These are phyloP conservation scores for Cyphellophora attinorum DNA, from an alignment of 2,329 filamentous ascomycete species.

Conservation along the genomic window DNA sequence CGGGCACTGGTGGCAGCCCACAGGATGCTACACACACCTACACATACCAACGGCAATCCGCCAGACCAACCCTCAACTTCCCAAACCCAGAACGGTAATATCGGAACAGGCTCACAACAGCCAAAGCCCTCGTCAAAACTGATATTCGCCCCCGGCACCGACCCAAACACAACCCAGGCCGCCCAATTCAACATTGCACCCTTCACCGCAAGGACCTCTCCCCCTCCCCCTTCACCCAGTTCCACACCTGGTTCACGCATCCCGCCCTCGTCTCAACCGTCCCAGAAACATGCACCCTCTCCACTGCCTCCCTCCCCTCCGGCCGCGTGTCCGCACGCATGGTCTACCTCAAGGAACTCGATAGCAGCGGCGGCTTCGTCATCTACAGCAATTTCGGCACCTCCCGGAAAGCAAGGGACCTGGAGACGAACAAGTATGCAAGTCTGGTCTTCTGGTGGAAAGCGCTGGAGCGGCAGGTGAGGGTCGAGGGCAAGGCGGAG, in stretches of 20 bases:
- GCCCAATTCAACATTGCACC: conserved; percentile 62
- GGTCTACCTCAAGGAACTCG: conserved; percentile 94
- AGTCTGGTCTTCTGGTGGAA: conserved; percentile 88
- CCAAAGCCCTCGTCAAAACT: conserved; percentile 1
- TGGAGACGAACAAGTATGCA: conserved; percentile 65
- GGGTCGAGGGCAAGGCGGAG: conserved; percentile 71
- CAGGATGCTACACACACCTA: no score
- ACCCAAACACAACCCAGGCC: conserved; percentile 54
- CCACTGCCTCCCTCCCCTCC: conserved; percentile 72
- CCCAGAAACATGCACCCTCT: conserved; percentile 80
- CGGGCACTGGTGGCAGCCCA: no score
- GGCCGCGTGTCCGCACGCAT: conserved; percentile 76
- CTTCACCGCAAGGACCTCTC: conserved; percentile 54
- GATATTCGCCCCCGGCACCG: conserved; percentile 18
- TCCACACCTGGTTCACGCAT: conserved; percentile 78
- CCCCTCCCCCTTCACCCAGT: conserved; percentile 65
- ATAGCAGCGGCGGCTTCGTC: conserved; percentile 71
- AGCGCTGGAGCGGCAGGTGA: conserved; percentile 74
- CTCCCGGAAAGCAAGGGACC: conserved; percentile 56
- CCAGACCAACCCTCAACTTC: conserved; percentile 1
- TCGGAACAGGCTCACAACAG: conserved; percentile 2
- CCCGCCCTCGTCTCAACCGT: conserved; percentile 59
- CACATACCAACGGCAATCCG: no score
- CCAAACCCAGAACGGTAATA: no score
- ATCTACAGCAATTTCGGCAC: conserved; percentile 90